Evolutionary conservation across 495 filamentous ascomycete genomes (phyloP), one percentile per base, ranked within the genome.

Genomic region (Amphirosellinia nigrospora): DNA sequence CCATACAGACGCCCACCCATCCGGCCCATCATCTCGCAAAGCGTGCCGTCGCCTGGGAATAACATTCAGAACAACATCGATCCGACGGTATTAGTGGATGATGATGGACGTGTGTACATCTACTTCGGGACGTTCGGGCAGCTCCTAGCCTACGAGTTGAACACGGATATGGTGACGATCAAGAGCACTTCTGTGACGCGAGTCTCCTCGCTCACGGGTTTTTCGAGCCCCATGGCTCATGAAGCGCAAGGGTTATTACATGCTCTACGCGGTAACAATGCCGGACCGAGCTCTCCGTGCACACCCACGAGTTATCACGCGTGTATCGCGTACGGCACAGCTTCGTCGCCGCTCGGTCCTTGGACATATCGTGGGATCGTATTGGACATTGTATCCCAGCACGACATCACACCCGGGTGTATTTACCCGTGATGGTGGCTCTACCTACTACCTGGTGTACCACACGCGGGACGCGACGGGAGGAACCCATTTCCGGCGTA

Each of bases 161-260:
- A 78, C 71, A 66, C 67, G 63, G 77, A 80, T 43, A 79, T 79
- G 78, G 60, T 79, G 21, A 43, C 63, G 59, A 59, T 71, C 61
- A 56, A 34, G 62, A 52, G 65, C 65, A 61, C 59, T 30, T 74
- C 72, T 10, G 68, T 70, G 21, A 75, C 65, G 8, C 45, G 69
- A 0, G 61, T 46, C 38, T 30, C 30, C 26, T 46, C 61, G 8
- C 39, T 48, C 21, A 48, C 39, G 15, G 61, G 59, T n/a, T 80
- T 77, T 66, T 73, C 58, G 78, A 80, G 78, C 73, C 1, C 77
- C 78, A 11, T 80, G 78, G 78, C 50, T 78, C 0, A 71, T 78
- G 53, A 78, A 79, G 69, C 78, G 77, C 45, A 74, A 75, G 60
- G 70, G 64, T n/a, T 80, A 74, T 64, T 80, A 80, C 52, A 72